Base-by-base conservation (phyloP, 2,329 filamentous ascomycete species). In the Pochonia chlamydosporia region DNA sequence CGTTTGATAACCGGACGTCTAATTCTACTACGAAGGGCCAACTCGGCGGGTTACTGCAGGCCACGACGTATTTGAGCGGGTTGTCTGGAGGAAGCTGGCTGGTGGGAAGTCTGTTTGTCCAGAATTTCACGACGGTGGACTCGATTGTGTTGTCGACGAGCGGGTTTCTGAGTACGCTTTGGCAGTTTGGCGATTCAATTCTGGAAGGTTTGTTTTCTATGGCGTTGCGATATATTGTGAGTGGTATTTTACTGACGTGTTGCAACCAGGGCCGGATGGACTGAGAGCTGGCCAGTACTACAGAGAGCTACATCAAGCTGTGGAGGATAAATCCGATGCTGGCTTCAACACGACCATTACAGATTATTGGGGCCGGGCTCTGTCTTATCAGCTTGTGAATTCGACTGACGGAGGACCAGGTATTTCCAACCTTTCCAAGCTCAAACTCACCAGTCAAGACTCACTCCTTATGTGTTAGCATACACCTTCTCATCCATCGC, bases 381-480 rank as follows among this genome's bases (percentile, higher is more conserved):
- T 93, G 23, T 82, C 82, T 2, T 91, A 84, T 64, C 88, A 93
- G 65, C 75, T 95, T 26, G 78, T 93, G 58, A 85, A 90, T 60
- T 82, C 79, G 9, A 75, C 73, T 1, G 67, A 84, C 51, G 88
- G 89, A 25, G 88, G 86, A 1, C 79, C 82, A 16, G 74, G 56
- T 55, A 53, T 24, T 47, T 9, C 9, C 14, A n/a, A n/a, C n/a
- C n/a, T n/a, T n/a, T 5, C 6, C 16, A 13, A n/a, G 4, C 5
- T 16, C 13, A n/a, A 1, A 13, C 4, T 10, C 1, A 2, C 23
- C 14, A 16, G 30, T 18, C 10, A 21, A 13, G 11, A 21, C 31
- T 16, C 18, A 30, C 40, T 30, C 20, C 9, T 10, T 30, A 14
- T 5, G 25, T 30, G n/a, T n/a, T n/a, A 81, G 37, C 71, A n/a